phyloP scores from a whole-genome alignment of 257 asterid genomes.

The Linaria vulgaris region DNA sequence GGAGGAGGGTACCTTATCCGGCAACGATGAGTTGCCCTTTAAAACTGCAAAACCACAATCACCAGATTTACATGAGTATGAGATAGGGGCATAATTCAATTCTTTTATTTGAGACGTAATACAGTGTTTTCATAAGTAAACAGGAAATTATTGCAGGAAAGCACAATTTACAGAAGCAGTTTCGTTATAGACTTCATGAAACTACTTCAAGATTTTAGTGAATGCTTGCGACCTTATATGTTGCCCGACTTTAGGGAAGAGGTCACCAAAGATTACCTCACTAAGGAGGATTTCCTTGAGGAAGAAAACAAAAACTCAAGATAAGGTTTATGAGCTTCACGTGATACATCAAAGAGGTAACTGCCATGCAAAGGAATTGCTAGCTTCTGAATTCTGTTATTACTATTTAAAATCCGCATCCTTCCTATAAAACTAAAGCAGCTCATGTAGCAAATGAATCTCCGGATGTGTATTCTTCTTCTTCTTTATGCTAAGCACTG shows the following conservation, averaged over 20 bases:
- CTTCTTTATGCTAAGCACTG: neutral
- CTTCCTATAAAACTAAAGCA: no score
- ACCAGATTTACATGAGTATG: neutral
- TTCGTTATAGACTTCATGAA: neutral
- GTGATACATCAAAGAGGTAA: neutral
- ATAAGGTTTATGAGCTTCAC: slow-evolving; percentile 14
- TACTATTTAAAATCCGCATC: no score
- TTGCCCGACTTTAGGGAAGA: slow-evolving; percentile 9
- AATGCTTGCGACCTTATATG: neutral
- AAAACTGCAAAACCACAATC: slow-evolving; percentile 59
- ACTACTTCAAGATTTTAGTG: neutral
- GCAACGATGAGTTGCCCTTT: slow-evolving; percentile 83
- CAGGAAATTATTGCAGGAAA: slow-evolving; percentile 9
- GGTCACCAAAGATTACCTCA: slow-evolving; percentile 14
- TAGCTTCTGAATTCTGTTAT: no score
- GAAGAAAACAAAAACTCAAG: neutral
- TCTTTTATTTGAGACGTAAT: slow-evolving; percentile 1
- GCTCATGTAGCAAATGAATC: neutral
- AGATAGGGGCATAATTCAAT: neutral
- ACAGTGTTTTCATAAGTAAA: neutral
- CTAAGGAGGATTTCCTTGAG: slow-evolving; percentile 9
- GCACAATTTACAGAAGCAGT: slow-evolving; percentile 10
- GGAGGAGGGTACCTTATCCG: slow-evolving; percentile 74
- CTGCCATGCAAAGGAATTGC: no score
- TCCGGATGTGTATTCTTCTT: neutral